These are phyloP conservation scores for Ustilaginoidea virens DNA, from an alignment of 2,329 filamentous ascomycete species.

Conservation along the genomic window DNA sequence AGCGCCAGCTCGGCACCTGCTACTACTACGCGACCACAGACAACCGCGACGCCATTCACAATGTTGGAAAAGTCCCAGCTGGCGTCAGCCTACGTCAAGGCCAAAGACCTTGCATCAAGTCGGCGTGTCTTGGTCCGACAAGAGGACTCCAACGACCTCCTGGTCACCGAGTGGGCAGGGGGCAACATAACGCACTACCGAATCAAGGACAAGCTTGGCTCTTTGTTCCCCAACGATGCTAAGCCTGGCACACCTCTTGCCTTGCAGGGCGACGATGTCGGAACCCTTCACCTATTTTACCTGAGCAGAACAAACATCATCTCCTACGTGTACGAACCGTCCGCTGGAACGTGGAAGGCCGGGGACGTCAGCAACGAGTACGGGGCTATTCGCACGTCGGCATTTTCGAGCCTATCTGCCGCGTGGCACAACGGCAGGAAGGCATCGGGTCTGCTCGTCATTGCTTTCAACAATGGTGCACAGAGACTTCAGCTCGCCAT, in stretches of 20 bases:
- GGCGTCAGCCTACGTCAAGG: slow-evolving; percentile 5
- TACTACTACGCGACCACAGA: not conserved
- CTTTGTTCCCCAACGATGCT: slow-evolving; percentile 3
- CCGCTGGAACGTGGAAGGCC: slow-evolving; percentile 7
- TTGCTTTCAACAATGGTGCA: slow-evolving; percentile 7
- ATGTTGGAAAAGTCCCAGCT: slow-evolving; percentile 8
- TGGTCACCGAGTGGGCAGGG: slow-evolving; percentile 6
- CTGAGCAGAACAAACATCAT: slow-evolving; percentile 7
- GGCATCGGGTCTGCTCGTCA: slow-evolving; percentile 4
- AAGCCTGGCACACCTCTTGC: slow-evolving; percentile 9
- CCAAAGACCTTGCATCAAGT: not conserved
- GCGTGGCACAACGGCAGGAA: slow-evolving; percentile 7
- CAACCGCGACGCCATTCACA: slow-evolving; percentile 4
- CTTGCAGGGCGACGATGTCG: slow-evolving; percentile 6
- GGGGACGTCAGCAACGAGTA: slow-evolving; percentile 3
- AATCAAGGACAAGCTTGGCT: slow-evolving; percentile 5
- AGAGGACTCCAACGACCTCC: slow-evolving; percentile 8
- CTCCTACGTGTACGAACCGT: slow-evolving; percentile 6
- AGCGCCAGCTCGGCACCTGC: not conserved
- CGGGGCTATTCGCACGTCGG: slow-evolving; percentile 3
- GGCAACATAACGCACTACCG: slow-evolving; percentile 3
- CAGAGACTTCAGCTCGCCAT: slow-evolving; percentile 8
- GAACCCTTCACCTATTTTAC: slow-evolving; percentile 10
- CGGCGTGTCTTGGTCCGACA: slow-evolving; percentile 10
- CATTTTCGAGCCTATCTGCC: slow-evolving; percentile 8